Base-by-base conservation (phyloP, 305 asterid genomes). In the Solanum hybrid region DNA sequence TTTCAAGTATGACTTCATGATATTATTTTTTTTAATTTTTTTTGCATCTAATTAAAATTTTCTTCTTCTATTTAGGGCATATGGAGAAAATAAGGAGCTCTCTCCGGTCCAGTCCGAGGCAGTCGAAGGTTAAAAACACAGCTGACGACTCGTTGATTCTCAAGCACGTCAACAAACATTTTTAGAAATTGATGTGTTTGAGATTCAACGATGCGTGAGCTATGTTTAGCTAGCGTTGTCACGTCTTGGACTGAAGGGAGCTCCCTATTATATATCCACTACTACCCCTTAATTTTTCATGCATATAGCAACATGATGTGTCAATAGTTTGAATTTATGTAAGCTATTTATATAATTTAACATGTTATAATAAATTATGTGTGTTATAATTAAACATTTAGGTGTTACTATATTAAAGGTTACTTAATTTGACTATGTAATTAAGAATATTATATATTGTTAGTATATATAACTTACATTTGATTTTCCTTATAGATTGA, bases 161-260 rank as follows among this genome's bases (percentile, higher is more conserved):
- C 35, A 91, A 95, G 89, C 94, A 87, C 96, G 90, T 91, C 93
- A 32, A 37, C 16, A 1, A 36, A 4, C 1, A 1, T 3, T 2
- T 3, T 36, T 78, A 32, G 73, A 7, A 12, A 56, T 34, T 27
- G 94, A 91, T 91, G 96, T 79, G 95, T 93, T 96, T 89, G 92
- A 90, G 98, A 94, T 93, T 93, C 94, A 93, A 93, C 92, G 98
- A 95, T 91, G 94, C 95, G 88, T 96, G 98, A 96, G 99, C 97
- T 92, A 92, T 46, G 94, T 91, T 93, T 94, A 79, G 96, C 90
- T 92, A 17, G 90, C 90, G 46, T 91, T 93, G 96, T 95, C 98
- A 37, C 92, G 98, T 92, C 97, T 95, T 96, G 99, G 99, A 95
- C 98, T 95, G 99, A 96, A 96, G 98, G 98, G 98, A 94, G 98